phyloP scores from a whole-genome alignment of 352 stramenopile genomes.

The Phytophthora sojae region DNA sequence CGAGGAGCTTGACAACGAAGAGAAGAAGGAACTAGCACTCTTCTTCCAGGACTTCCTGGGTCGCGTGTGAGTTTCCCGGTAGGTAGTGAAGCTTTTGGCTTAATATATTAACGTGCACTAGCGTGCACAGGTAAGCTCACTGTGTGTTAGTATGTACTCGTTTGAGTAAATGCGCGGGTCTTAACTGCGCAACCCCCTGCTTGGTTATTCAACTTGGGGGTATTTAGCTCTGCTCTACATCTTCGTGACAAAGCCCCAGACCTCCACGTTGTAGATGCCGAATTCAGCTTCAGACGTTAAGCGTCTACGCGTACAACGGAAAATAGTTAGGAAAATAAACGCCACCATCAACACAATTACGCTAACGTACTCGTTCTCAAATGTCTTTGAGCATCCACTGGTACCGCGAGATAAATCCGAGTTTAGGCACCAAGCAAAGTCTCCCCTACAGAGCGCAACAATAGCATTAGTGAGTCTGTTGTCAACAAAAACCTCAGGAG shows the following conservation, averaged over 20 bases:
- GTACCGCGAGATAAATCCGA: conserved; percentile 68
- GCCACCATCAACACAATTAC: not conserved
- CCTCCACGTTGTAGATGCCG: conserved; percentile 66
- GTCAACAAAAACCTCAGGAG: not conserved
- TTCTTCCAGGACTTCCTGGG: conserved; percentile 54
- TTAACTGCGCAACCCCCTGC: not conserved
- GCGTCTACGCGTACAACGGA: conserved; percentile 26
- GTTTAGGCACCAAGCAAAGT: conserved; percentile 78
- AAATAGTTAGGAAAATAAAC: not conserved
- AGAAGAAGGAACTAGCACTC: conserved; percentile 59
- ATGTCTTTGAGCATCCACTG: conserved; percentile 60
- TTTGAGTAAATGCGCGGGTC: not conserved
- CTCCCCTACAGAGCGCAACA: conserved; percentile 36
- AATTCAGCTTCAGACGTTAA: conserved; percentile 64
- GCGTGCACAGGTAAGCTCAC: conserved; percentile 6
- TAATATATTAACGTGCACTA: conserved; percentile 33
- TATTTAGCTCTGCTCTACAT: conserved; percentile 29
- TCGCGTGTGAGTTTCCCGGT: conserved; percentile 15
- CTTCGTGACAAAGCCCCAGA: conserved; percentile 74
- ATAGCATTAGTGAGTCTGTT: not conserved
- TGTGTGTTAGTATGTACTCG: not conserved
- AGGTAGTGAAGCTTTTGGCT: conserved; percentile 9
- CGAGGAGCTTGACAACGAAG: conserved; percentile 55
- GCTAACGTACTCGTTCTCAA: conserved; percentile 57
- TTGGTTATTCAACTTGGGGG: not conserved